These are phyloP conservation scores for Adansonia digitata DNA, from an alignment of 345 rosid genomes.

Conservation along the genomic window DNA sequence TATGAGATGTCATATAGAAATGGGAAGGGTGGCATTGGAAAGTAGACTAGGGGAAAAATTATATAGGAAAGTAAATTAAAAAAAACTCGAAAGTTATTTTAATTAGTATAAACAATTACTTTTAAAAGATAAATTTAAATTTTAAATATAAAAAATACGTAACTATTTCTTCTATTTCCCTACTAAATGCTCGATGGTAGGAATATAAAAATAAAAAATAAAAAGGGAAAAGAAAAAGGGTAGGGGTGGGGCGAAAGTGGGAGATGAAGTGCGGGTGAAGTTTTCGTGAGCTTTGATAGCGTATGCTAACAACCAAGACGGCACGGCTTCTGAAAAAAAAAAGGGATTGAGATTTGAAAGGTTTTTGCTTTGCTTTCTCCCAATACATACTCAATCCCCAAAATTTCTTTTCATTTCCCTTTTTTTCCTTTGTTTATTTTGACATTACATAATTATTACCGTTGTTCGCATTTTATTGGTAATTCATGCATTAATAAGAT, in stretches of 20 bases:
- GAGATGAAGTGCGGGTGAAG: conserved; percentile 48
- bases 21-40: conserved; percentile 4
- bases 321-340: conserved; percentile 60
- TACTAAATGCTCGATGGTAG: too few relatives aligned
- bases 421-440: background rate
- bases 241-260: background rate
- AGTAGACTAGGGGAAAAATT: background rate
- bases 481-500: too few relatives aligned
- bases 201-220: too few relatives aligned
- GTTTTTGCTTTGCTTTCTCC: conserved; percentile 21
- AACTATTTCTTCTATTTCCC: too few relatives aligned
- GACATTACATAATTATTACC: background rate
- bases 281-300: conserved; percentile 15
- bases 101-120: too few relatives aligned
- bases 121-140: too few relatives aligned
- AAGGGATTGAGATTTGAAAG: conserved; percentile 20
- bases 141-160: too few relatives aligned
- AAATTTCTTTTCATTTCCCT: background rate
- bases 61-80: background rate
- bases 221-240: background rate
- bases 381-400: conserved; percentile 33
- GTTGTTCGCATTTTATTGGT: too few relatives aligned
- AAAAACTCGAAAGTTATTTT: too few relatives aligned
- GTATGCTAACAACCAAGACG: conserved; percentile 36
- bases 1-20: conserved; percentile 2